Percentiles rank a stretch among this genome's conserved stretches.
These are phyloP conservation scores for Chaetomiaceae sp. DNA, from an alignment of 2,329 filamentous ascomycete genomes.

Conservation along the genomic window DNA sequence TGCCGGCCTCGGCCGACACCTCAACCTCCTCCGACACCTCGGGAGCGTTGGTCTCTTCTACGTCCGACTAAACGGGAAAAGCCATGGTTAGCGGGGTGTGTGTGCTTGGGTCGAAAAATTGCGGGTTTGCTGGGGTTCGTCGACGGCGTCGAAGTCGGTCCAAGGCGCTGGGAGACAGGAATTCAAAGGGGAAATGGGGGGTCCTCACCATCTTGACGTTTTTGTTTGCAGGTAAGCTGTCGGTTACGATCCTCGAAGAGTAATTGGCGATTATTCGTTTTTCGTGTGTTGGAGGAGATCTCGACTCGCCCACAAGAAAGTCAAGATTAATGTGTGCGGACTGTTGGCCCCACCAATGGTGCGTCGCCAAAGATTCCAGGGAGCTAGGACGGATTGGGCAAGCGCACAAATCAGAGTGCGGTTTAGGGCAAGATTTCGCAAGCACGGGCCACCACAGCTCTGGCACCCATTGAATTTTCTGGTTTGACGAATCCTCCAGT, in stretches of 20 bases:
- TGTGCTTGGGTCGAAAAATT: background rate
- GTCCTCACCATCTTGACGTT: constrained; percentile 57
- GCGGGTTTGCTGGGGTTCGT: background rate
- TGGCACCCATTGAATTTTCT: constrained; percentile 10
- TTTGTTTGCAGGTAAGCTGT: constrained; percentile 46
- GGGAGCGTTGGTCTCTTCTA: constrained; percentile 96
- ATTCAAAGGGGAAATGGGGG: constrained; percentile 1
- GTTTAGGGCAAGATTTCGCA: constrained; percentile 26
- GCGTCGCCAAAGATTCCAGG: background rate
- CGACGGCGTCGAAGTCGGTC: background rate
- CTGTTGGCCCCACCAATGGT: constrained; percentile 22
- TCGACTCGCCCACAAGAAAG: constrained; percentile 15
- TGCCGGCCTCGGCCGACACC: constrained; percentile 84
- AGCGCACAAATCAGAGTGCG: background rate
- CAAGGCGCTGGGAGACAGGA: background rate
- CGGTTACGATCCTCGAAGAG: constrained; percentile 67
- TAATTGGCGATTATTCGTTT: constrained; percentile 22
- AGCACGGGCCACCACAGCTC: constrained; percentile 26
- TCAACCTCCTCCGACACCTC: constrained; percentile 87
- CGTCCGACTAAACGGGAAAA: constrained; percentile 74
- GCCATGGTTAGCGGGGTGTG: constrained; percentile 21
- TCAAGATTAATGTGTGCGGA: constrained; percentile 24
- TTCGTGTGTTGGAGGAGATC: constrained; percentile 17
- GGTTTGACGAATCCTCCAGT: constrained; percentile 31
- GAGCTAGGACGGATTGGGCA: constrained; percentile 4